These are phyloP conservation scores for fission yeast (Schizosaccharomyces pombe) DNA, from an alignment of 805 yeast genomes.

Conservation along the genomic window DNA sequence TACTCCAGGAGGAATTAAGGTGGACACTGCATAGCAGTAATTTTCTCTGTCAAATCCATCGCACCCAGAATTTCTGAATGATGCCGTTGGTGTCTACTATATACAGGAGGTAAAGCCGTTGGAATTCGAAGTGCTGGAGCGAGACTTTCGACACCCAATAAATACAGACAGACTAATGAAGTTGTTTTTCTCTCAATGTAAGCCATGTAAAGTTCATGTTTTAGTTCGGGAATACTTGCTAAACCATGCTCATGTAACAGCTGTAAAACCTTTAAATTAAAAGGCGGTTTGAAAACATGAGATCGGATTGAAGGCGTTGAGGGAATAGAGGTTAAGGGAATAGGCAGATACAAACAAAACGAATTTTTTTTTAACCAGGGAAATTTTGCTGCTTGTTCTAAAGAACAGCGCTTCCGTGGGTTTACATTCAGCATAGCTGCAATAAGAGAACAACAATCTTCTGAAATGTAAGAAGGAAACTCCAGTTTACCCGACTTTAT, in stretches of 20 bases:
- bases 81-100: background rate
- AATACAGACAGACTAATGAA: background rate
- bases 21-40: too few relatives aligned
- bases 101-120: background rate
- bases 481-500: slow-evolving; percentile 82
- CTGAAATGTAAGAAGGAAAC: slow-evolving; percentile 61
- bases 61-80: background rate
- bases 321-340: background rate
- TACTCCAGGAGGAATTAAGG: too few relatives aligned
- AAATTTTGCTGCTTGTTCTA: slow-evolving; percentile 58
- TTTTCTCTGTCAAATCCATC: too few relatives aligned
- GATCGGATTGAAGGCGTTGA: background rate
- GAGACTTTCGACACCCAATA: background rate
- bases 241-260: background rate
- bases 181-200: background rate
- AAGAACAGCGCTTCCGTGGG: slow-evolving; percentile 53
- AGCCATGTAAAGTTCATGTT: background rate
- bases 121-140: background rate
- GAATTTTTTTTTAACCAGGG: slow-evolving; percentile 88
- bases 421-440: slow-evolving; percentile 82
- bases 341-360: background rate
- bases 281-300: background rate
- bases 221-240: background rate
- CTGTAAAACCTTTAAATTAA: background rate
- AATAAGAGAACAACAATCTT: slow-evolving; percentile 50